Evolutionary conservation across 257 asterid species (phyloP).

Genomic region (Penstemon barbatus): DNA sequence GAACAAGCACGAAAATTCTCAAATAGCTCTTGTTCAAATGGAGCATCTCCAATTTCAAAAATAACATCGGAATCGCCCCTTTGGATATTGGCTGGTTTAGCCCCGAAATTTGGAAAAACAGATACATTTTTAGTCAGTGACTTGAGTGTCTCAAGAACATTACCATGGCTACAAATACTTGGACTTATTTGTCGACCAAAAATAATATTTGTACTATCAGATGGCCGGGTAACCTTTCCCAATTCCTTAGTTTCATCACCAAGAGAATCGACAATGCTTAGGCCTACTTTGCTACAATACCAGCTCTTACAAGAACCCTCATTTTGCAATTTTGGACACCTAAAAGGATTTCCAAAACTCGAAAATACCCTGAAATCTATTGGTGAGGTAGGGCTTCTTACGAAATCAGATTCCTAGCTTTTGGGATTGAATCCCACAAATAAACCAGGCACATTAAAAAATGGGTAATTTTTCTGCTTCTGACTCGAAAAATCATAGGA

Average conservation of each 20-base stretch:
- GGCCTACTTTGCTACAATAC: slow-evolving; percentile 78
- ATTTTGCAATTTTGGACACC: slow-evolving; percentile 45
- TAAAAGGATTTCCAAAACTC: slow-evolving; percentile 64
- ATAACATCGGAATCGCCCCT: slow-evolving; percentile 55
- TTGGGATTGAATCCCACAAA: slow-evolving; percentile 67
- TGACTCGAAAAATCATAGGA: slow-evolving; percentile 53
- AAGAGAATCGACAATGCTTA: slow-evolving; percentile 81
- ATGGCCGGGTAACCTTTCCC: slow-evolving; percentile 41
- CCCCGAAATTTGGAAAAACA: slow-evolving; percentile 39
- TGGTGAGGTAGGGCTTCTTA: slow-evolving; percentile 86
- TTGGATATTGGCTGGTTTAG: slow-evolving; percentile 35
- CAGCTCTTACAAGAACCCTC: slow-evolving; percentile 61
- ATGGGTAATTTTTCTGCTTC: slow-evolving; percentile 50
- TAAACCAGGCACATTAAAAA: slow-evolving; percentile 61
- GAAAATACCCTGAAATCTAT: slow-evolving; percentile 82
- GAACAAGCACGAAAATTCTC: slow-evolving; percentile 54
- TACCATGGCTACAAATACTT: slow-evolving; percentile 33
- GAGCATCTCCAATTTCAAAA: slow-evolving; percentile 62
- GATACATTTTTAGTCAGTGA: slow-evolving; percentile 60
- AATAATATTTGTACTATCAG: slow-evolving; percentile 60
- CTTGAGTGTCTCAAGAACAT: slow-evolving; percentile 46
- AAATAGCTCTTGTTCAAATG: slow-evolving; percentile 24
- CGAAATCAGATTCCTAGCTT: slow-evolving; percentile 72
- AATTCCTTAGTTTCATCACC: slow-evolving; percentile 44
- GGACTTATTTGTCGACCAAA: slow-evolving; percentile 39